Percentiles rank a stretch among this genome's conserved stretches.
Conservation (phyloP, 1,284 basidiomycete genomes). For the Austropuccinia psidii region DNA sequence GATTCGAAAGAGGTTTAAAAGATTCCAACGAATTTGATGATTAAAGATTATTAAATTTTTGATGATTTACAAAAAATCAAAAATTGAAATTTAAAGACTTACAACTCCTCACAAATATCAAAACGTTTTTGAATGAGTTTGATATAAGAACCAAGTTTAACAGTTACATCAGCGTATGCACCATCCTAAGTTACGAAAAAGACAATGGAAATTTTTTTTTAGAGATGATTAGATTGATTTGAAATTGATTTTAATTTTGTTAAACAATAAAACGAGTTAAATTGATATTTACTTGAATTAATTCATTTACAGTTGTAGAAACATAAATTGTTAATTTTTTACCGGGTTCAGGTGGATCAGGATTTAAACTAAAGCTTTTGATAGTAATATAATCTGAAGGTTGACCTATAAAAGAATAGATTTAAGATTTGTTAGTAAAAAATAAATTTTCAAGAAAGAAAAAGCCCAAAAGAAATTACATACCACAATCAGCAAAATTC, state of each 20-base stretch:
- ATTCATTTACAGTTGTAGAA: conserved; percentile 56
- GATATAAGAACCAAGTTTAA: conserved; percentile 72
- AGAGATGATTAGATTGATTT: background rate
- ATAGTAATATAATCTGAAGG: conserved; percentile 15
- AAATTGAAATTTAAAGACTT: conserved; percentile 50
- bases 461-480: background rate
- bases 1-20: background rate
- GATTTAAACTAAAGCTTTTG: conserved; percentile 9
- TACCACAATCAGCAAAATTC: conserved; percentile 23
- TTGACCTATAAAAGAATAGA: background rate
- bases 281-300: conserved; percentile 57
- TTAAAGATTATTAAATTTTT: too few relatives aligned
- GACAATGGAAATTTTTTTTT: background rate
- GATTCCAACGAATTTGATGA: too few relatives aligned
- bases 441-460: background rate
- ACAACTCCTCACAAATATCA: conserved; percentile 88
- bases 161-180: conserved; percentile 74
- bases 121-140: conserved; percentile 72
- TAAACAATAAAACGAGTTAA: background rate
- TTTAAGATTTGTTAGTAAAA: background rate
- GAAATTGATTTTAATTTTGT: background rate
- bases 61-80: conserved; percentile 6
- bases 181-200: conserved; percentile 59
- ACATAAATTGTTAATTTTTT: conserved; percentile 72
- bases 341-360: conserved; percentile 72